Evolutionary conservation across 2,329 filamentous ascomycete genomes (phyloP), one percentile per base, ranked within the genome.

Genomic region (Harringtonia lauricola): DNA sequence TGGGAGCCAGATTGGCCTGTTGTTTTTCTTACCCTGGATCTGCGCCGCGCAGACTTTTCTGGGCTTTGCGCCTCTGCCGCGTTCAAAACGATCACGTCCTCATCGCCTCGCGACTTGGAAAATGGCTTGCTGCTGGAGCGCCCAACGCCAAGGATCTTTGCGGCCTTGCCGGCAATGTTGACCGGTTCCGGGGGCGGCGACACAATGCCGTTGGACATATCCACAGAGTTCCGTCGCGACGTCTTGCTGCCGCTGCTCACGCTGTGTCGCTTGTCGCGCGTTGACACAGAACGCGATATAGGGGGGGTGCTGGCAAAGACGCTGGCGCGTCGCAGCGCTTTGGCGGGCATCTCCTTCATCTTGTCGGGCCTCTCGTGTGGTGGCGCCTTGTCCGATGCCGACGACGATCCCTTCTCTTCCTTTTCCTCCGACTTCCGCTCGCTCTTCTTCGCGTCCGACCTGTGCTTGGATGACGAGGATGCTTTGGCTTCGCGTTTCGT

Each of bases 161-260:
- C 85, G 24, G 86, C 86, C 61, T 94, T 94, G 37, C 78, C 72
- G 8, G 81, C 73, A 56, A 86, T 72, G 41, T 76, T 74, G 35
- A 70, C 65, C 28, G 83, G 76, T 26, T 88, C 86, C 2, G 82
- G 78, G 9, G 85, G 83, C 4, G 86, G 84, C 18, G 84, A 86
- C 37, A 76, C 70, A 47, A 89, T 66, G 8, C 79, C 83, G 49
- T 70, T 69, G 24, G 67, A 68, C 48, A 79, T 73, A 42, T 86
- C 83, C 15, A 83, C 62, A 1, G 86, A 83, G 49, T 80, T 71
- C 31, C 82, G 80, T 44, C 83, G 75, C 42, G 85, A 82, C 42
- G 69, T 71, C 6, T 77, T 68, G 26, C 38, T 26, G 47, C 69
- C 79, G 42, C 70, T 69, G 45, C 70, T 70, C 30, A 64, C 63